Evolutionary conservation across 257 asterid genomes (phyloP).

Genomic region (Nicotiana attenuata): DNA sequence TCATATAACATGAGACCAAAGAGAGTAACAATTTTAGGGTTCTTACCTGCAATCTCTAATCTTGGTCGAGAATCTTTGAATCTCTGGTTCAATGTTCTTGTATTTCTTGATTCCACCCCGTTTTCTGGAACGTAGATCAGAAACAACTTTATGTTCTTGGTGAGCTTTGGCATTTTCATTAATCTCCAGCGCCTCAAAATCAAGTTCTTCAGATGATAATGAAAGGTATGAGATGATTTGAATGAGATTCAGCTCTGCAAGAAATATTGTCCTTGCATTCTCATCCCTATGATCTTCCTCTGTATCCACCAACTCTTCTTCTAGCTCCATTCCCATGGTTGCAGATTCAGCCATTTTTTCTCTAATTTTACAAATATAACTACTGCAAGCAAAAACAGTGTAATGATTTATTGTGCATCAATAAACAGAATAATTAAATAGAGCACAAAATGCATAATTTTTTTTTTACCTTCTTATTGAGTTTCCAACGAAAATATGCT

Average conservation of each 20-base stretch:
- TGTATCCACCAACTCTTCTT: not conserved
- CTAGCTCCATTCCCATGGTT: not conserved
- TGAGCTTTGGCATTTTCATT: not conserved
- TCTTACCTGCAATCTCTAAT: conserved; percentile 24
- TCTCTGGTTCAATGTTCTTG: conserved; percentile 8
- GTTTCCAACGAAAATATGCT: not conserved
- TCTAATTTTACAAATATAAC: not conserved
- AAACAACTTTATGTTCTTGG: not conserved
- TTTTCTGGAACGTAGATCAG: not conserved
- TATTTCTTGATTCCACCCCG: conserved; percentile 6
- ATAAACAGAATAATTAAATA: not conserved
- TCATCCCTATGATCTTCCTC: conserved; percentile 9
- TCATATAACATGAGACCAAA: too few relatives aligned
- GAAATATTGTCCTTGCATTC: not conserved
- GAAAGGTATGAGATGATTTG: conserved; percentile 43
- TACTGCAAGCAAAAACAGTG: too few relatives aligned
- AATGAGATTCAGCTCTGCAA: conserved; percentile 36
- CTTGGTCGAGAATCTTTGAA: conserved; percentile 14
- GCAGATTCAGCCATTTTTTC: conserved; percentile 22
- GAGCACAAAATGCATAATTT: not conserved
- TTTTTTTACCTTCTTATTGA: not conserved
- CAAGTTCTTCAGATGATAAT: conserved; percentile 17
- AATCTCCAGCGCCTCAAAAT: not conserved
- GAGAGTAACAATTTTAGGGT: too few relatives aligned
- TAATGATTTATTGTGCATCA: not conserved